Base-by-base conservation (phyloP, 2,329 filamentous ascomycete genomes). In the Erysiphe pulchra region DNA sequence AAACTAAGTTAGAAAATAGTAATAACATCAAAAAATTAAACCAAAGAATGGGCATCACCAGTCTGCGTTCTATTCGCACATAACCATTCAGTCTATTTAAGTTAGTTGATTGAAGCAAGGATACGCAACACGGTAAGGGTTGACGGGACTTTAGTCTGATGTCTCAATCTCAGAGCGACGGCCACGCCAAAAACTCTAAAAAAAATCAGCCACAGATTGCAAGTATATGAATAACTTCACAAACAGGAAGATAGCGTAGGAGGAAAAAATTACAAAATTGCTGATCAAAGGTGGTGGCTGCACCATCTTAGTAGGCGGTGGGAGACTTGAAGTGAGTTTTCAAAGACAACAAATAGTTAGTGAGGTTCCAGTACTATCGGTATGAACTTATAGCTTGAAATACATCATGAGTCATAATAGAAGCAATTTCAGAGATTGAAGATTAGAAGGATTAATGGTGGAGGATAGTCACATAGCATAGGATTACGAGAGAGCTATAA, bases 211-310 rank as follows among this genome's bases (percentile, higher is more conserved):
- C 18, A 37, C 14, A 30, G 8, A 45, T 47, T 28, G 37, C n/a
- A 45, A 37, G 9, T 44, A n/a, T 31, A 8, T 16, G 16, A 28
- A 28, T 14, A 16, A 18, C n/a, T 34, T 17, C 16, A 51, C 72
- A 47, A 65, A 87, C 82, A 90, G 64, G 59, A 90, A 90, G 44
- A 68, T 65, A 51, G 70, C 78, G 64, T 85, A 86, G 44, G 79
- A 83, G 45, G 83, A 64, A 58, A 86, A 87, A 58, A 90, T 78
- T 59, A 87, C 67, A 66, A 80, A 80, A 65, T 87, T 85, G 31
- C 81, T 86, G 57, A 80, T 80, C 68, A 52, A 52, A 67, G 52
- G 73, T 1, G 82, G 86, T 48, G 80, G 80, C 53, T 77, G 70
- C 17, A 79, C 79, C 82, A 87, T 90, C 47, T 28, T 62, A 17